Conservation (phyloP, 2,329 filamentous ascomycete genomes). For the Neonectria hederae region DNA sequence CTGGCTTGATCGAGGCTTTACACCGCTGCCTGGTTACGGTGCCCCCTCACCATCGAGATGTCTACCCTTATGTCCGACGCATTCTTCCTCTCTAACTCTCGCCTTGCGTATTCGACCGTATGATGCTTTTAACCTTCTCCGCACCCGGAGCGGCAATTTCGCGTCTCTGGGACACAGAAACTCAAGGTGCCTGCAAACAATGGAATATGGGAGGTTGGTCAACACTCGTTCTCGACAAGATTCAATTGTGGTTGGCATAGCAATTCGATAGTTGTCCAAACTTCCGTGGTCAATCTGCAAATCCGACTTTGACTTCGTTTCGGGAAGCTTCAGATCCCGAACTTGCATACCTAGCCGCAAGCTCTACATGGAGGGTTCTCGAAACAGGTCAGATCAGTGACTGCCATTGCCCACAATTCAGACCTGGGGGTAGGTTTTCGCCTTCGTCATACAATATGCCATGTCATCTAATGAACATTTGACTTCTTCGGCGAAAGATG, state of each 20-base stretch:
- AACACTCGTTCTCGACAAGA: not conserved
- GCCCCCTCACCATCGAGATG: not conserved
- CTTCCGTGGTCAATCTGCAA: not conserved
- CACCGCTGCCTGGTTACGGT: not conserved
- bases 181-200: not conserved
- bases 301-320: not conserved
- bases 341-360: not conserved
- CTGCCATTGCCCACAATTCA: not conserved
- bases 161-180: not conserved
- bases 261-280: not conserved
- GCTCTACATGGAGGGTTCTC: not conserved
- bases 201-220: not conserved
- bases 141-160: not conserved
- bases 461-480: not conserved
- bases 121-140: not conserved
- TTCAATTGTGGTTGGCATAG: not conserved
- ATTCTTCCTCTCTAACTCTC: not conserved
- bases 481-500: not conserved
- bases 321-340: not conserved
- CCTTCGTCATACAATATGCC: not conserved
- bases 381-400: not conserved
- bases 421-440: not conserved
- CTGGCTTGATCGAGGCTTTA: not conserved
- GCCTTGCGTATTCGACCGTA: not conserved
- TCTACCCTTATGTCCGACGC: not conserved